Evolutionary conservation across 2,329 filamentous ascomycete genomes (phyloP).

Genomic region (Diaporthe sp.): DNA sequence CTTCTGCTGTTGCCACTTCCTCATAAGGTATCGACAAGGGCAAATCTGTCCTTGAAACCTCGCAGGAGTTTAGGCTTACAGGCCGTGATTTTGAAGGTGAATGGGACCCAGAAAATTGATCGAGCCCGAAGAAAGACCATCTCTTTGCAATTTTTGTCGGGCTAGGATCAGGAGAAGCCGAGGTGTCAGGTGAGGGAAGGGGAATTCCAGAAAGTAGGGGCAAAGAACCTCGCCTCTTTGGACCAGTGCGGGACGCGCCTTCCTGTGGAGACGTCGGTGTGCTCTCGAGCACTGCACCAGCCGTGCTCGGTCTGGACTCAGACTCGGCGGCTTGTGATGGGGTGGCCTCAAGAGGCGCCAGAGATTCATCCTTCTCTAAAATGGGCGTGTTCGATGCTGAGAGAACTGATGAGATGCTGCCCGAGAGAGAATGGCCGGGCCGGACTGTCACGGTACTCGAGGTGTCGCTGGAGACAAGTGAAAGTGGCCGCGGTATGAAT

Average conservation of each 20-base stretch:
- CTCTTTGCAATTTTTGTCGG: conserved; percentile 68
- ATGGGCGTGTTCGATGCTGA: conserved; percentile 67
- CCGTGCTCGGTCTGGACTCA: conserved; percentile 76
- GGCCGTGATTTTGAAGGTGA: conserved; percentile 64
- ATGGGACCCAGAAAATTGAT: conserved; percentile 63
- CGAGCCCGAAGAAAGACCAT: conserved; percentile 75
- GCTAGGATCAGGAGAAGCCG: conserved; percentile 57
- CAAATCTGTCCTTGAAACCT: conserved; percentile 50
- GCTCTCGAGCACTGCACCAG: conserved; percentile 77
- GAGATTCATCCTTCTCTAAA: conserved; percentile 57
- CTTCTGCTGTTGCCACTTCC: conserved; percentile 45
- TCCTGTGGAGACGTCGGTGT: conserved; percentile 53
- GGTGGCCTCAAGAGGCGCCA: conserved; percentile 54
- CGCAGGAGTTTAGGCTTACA: conserved; percentile 62
- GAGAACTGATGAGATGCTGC: conserved; percentile 84
- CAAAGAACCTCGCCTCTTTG: conserved; percentile 71
- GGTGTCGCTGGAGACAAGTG: conserved; percentile 86
- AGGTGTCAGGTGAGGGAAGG: conserved; percentile 51
- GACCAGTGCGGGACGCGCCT: conserved; percentile 52
- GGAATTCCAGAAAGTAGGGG: conserved; percentile 64
- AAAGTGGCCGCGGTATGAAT: conserved; percentile 86
- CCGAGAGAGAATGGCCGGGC: conserved; percentile 79
- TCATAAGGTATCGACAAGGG: conserved; percentile 56
- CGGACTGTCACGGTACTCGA: conserved; percentile 81
- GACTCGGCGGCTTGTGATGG: conserved; percentile 55